Conservation (phyloP, 2,329 filamentous ascomycete species). For the Pezicula carpinea region DNA sequence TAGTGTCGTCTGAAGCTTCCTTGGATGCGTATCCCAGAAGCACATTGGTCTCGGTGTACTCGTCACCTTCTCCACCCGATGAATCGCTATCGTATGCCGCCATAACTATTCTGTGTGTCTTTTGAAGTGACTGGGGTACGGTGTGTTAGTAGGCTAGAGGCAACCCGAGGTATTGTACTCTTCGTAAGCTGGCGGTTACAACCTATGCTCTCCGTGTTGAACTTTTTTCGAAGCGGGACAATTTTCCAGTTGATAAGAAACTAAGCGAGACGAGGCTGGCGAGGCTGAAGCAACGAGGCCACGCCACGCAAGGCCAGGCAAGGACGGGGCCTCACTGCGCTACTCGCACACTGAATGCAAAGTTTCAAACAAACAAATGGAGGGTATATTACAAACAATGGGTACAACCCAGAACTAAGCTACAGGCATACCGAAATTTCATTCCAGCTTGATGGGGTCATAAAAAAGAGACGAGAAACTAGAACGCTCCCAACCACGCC, state of each 20-base stretch:
- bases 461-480: background rate
- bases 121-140: too few species aligned
- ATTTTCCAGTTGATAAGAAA: slow-evolving; percentile 1
- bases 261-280: background rate
- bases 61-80: slow-evolving; percentile 61
- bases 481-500: slow-evolving; percentile 10
- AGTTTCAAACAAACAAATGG: background rate
- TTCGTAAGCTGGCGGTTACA: too few species aligned
- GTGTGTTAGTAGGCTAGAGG: background rate
- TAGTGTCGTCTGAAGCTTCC: slow-evolving; percentile 67
- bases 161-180: background rate
- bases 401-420: background rate
- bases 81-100: slow-evolving; percentile 83
- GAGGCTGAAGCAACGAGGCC: background rate
- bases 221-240: too few species aligned
- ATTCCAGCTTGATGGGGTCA: background rate
- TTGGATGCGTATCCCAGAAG: slow-evolving; percentile 84
- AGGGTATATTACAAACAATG: too few species aligned
- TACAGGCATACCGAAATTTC: background rate
- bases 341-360: too few species aligned
- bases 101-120: slow-evolving; percentile 41
- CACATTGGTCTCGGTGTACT: slow-evolving; percentile 78
- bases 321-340: too few species aligned
- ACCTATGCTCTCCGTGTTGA: too few species aligned
- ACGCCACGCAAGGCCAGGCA: too few species aligned